These are phyloP conservation scores for Rhodotorula sp. DNA, from an alignment of 1,284 basidiomycete genomes.

Conservation along the genomic window DNA sequence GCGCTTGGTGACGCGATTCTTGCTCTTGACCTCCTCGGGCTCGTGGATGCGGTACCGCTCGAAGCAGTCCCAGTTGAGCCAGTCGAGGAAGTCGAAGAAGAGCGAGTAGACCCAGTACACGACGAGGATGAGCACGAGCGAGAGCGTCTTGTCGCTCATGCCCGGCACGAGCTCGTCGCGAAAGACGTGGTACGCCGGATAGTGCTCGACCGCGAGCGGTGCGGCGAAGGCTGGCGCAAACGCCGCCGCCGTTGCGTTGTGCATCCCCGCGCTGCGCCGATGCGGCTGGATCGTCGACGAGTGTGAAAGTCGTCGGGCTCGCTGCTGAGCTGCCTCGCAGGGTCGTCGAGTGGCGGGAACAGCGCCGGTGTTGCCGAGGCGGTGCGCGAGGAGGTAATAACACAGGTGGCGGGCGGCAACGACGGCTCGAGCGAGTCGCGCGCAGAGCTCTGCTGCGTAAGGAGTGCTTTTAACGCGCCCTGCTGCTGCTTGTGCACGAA, in stretches of 20 bases:
- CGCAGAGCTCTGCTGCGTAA: no score
- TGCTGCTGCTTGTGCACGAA: background rate
- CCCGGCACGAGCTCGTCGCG: conserved; percentile 61
- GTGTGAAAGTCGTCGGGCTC: background rate
- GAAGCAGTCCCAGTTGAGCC: conserved; percentile 67
- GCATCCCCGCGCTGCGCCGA: conserved; percentile 6
- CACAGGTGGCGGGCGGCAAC: background rate
- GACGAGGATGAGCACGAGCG: conserved; percentile 72
- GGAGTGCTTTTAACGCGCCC: background rate
- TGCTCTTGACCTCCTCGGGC: conserved; percentile 70
- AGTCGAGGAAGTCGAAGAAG: conserved; percentile 79
- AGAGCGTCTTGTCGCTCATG: conserved; percentile 71
- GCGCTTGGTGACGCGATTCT: conserved; percentile 71
- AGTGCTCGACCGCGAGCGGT: background rate
- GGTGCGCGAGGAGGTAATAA: background rate
- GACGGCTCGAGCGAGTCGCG: background rate
- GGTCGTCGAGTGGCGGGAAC: background rate
- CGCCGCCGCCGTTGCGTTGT: conserved; percentile 14
- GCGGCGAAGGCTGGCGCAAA: conserved; percentile 14
- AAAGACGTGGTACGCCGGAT: conserved; percentile 44
- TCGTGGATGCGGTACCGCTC: conserved; percentile 87
- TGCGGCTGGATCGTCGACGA: background rate
- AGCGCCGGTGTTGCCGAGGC: background rate
- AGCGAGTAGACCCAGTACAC: conserved; percentile 86
- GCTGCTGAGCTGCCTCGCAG: background rate